Conservation (phyloP, 208 protist genomes). For the Leishmania braziliensis region DNA sequence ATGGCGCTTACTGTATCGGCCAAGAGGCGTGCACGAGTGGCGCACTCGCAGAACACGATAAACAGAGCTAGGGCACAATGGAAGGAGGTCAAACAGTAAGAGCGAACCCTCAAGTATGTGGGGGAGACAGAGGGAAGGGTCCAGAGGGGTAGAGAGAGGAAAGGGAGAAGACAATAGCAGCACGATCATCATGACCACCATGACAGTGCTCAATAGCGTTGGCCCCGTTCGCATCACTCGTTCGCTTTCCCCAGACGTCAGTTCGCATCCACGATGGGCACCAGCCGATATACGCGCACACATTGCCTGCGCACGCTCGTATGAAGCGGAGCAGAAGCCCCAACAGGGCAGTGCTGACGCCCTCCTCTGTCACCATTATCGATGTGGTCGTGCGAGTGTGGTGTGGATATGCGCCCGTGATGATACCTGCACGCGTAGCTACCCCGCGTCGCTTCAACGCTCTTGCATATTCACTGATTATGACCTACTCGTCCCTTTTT, state of each 20-base stretch:
- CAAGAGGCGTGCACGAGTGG: background rate
- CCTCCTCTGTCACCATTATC: background rate
- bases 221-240: background rate
- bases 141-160: background rate
- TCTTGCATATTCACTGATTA: background rate
- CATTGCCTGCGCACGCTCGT: background rate
- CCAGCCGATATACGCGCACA: background rate
- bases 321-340: background rate
- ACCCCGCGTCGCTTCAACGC: background rate
- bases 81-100: too few relatives aligned
- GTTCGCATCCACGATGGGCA: background rate
- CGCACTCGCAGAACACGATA: background rate
- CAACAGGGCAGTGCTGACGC: background rate
- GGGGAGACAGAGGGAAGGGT: background rate
- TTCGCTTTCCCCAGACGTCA: background rate
- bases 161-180: background rate
- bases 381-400: background rate
- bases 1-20: slow-evolving; percentile 32
- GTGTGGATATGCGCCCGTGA: background rate
- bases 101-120: background rate
- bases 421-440: background rate
- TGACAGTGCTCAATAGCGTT: background rate
- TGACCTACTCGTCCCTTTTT: too few relatives aligned
- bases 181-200: background rate
- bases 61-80: background rate